Evolutionary conservation across 23 red algal species (phyloP).

Genomic region (Gracilariopsis chorda): DNA sequence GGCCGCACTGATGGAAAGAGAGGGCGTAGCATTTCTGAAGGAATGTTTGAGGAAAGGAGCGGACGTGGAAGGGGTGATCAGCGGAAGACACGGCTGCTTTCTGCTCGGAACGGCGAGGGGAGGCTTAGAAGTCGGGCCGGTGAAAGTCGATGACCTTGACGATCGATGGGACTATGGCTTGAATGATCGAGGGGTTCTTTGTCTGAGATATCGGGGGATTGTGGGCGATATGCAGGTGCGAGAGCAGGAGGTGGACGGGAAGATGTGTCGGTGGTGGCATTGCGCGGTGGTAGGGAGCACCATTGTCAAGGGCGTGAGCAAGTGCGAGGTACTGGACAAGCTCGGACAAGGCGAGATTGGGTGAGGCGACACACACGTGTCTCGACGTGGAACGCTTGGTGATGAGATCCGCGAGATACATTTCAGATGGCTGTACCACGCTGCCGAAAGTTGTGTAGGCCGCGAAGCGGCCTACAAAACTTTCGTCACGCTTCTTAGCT

Average conservation of each 20-base stretch:
- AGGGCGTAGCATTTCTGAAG: neutral
- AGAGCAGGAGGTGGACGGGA: neutral
- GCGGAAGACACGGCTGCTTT: neutral
- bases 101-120: neutral
- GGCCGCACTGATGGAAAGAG: neutral
- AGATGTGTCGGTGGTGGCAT: constrained; percentile 9
- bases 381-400: too few species aligned
- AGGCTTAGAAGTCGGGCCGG: neutral
- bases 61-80: neutral
- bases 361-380: too few species aligned
- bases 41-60: neutral
- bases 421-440: too few species aligned
- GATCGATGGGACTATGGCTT: constrained; percentile 7
- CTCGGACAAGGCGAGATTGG: neutral
- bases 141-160: neutral
- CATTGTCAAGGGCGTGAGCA: neutral
- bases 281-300: neutral
- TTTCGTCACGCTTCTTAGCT: too few species aligned
- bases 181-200: neutral
- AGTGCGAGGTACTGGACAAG: neutral
- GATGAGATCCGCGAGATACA: too few species aligned
- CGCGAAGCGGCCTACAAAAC: too few species aligned
- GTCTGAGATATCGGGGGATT: neutral
- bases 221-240: neutral
- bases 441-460: too few species aligned